Conservation (phyloP, 148 eudicot genomes). For the Chenopodium formosanum region DNA sequence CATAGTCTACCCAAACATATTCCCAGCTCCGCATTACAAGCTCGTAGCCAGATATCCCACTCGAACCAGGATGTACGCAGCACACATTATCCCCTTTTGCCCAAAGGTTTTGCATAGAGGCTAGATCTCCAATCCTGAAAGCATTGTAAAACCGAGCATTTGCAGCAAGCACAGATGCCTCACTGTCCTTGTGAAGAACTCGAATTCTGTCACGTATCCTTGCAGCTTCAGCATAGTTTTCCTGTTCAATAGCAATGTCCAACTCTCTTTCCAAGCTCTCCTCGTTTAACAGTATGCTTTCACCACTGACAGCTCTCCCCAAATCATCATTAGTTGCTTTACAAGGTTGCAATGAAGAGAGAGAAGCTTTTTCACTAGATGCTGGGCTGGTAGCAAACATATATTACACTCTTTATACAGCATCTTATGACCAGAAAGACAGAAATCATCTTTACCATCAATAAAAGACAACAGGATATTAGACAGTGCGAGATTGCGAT, state of each 20-base stretch:
- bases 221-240: slow-evolving; percentile 86
- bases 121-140: slow-evolving; percentile 77
- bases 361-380: slow-evolving; percentile 33
- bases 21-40: slow-evolving; percentile 99
- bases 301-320: slow-evolving; percentile 58
- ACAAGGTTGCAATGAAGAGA: slow-evolving; percentile 41
- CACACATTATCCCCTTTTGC: slow-evolving; percentile 70
- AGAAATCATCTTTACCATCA: background rate
- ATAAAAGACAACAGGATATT: background rate
- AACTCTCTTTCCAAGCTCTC: slow-evolving; percentile 66
- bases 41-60: slow-evolving; percentile 89
- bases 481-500: too few relatives aligned
- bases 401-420: slow-evolving; percentile 31
- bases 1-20: slow-evolving; percentile 88
- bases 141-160: slow-evolving; percentile 84
- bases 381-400: slow-evolving; percentile 55
- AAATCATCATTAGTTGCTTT: slow-evolving; percentile 69
- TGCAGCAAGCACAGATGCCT: slow-evolving; percentile 74
- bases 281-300: slow-evolving; percentile 66
- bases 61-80: slow-evolving; percentile 95
- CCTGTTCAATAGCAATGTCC: slow-evolving; percentile 71
- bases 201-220: slow-evolving; percentile 78
- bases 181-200: slow-evolving; percentile 73
- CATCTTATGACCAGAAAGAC: background rate
- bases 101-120: slow-evolving; percentile 88